These are phyloP conservation scores for Ilyonectria robusta DNA, from an alignment of 2,329 filamentous ascomycete species.

Conservation along the genomic window DNA sequence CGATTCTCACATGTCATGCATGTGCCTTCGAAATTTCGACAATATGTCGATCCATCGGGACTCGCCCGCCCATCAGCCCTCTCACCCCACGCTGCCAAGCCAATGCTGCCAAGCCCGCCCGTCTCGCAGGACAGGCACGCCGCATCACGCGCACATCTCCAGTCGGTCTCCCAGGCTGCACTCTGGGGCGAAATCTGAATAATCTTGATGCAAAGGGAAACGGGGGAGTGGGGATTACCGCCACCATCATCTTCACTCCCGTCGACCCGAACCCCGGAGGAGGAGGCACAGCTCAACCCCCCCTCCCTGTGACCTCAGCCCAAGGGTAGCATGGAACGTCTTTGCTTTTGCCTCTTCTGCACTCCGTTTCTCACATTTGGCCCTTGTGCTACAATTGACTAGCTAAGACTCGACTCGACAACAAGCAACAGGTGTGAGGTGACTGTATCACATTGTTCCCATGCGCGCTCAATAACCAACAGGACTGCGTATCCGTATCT, in stretches of 20 bases:
- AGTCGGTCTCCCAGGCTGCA: not conserved
- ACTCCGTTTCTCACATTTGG: not conserved
- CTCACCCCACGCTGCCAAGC: slow-evolving; percentile 1
- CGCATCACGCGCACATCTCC: slow-evolving; percentile 8
- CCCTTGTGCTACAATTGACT: not conserved
- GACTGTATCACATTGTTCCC: not conserved
- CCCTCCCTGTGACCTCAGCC: not conserved
- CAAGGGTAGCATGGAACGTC: not conserved
- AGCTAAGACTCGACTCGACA: not conserved
- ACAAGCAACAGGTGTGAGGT: not conserved
- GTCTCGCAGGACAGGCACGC: slow-evolving; percentile 8
- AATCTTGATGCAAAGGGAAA: slow-evolving; percentile 15
- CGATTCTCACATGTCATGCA: slow-evolving; percentile 8
- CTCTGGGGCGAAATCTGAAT: slow-evolving; percentile 9
- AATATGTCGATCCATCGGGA: not conserved
- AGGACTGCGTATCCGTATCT: not conserved
- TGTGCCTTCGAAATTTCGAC: slow-evolving; percentile 6
- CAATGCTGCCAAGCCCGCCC: not conserved
- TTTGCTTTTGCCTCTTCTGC: not conserved
- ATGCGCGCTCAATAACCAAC: not conserved
- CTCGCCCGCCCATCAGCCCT: not conserved
- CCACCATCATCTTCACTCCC: slow-evolving; percentile 24
- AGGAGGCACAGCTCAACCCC: not conserved
- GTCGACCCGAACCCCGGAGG: slow-evolving; percentile 13
- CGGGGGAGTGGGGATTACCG: slow-evolving; percentile 12